Percentiles rank a stretch among this genome's conserved stretches.
These are phyloP conservation scores for Teunomyces stri DNA, from an alignment of 805 yeast genomes.

Conservation along the genomic window DNA sequence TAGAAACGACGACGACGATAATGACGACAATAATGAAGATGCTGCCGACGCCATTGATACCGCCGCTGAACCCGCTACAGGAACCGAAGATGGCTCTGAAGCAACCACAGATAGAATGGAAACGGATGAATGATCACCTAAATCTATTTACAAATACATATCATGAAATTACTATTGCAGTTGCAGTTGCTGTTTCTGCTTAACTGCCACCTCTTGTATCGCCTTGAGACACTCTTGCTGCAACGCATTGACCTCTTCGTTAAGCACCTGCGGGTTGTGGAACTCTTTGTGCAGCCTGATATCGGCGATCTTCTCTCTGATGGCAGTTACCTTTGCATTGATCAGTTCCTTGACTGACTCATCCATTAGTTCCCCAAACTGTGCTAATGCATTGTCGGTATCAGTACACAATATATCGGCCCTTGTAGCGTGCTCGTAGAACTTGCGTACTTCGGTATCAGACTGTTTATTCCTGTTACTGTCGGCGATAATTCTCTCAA, in stretches of 20 bases:
- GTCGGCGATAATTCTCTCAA: slow-evolving; percentile 59
- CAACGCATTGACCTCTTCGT: slow-evolving; percentile 35
- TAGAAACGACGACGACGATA: slow-evolving; percentile 37
- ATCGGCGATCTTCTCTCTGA: slow-evolving; percentile 31
- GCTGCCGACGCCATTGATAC: slow-evolving; percentile 17
- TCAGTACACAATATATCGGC: slow-evolving; percentile 81
- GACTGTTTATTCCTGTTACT: slow-evolving; percentile 60
- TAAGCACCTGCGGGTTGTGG: slow-evolving; percentile 33
- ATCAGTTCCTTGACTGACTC: slow-evolving; percentile 45
- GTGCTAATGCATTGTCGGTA: slow-evolving; percentile 80
- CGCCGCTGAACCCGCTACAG: slow-evolving; percentile 10
- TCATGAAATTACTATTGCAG: slow-evolving; percentile 2
- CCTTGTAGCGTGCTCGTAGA: slow-evolving; percentile 71
- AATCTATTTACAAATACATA: slow-evolving; percentile 4
- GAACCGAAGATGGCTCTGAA: slow-evolving; percentile 12
- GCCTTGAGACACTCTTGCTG: slow-evolving; percentile 38
- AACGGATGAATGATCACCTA: slow-evolving; percentile 28
- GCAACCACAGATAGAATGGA: slow-evolving; percentile 37
- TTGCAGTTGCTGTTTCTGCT: slow-evolving; percentile 23
- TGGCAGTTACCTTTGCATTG: slow-evolving; percentile 12
- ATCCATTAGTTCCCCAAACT: slow-evolving; percentile 54
- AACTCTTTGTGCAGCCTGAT: slow-evolving; percentile 28
- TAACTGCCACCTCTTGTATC: slow-evolving; percentile 38
- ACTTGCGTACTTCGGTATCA: slow-evolving; percentile 58
- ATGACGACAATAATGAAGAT: slow-evolving; percentile 19